Percentiles rank a stretch among this genome's conserved stretches.
phyloP scores from a whole-genome alignment of 768 basidiomycete species.

The Cubamyces lactineus region DNA sequence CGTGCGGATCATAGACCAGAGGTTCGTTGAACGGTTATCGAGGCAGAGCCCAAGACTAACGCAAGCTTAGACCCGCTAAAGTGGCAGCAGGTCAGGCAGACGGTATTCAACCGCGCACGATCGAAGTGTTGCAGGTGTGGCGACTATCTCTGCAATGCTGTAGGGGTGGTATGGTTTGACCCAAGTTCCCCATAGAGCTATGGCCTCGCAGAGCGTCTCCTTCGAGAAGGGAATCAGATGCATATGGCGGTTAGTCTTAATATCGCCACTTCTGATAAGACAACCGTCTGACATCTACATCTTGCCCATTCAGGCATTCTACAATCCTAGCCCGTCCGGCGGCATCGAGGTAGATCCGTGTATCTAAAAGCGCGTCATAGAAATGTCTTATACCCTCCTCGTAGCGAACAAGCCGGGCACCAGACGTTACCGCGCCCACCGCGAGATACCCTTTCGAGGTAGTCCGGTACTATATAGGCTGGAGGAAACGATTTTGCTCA shows the following conservation, averaged over 20 bases:
- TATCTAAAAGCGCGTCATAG: not conserved
- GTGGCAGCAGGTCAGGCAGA: constrained; percentile 58
- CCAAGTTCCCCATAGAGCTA: constrained; percentile 58
- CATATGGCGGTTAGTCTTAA: constrained; percentile 59
- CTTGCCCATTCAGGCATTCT: constrained; percentile 59
- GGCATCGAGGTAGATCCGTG: constrained; percentile 59
- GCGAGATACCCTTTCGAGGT: constrained; percentile 79
- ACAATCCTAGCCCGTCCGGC: constrained; percentile 64
- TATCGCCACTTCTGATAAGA: not conserved
- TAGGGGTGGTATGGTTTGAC: not conserved
- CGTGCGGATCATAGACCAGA: constrained; percentile 64
- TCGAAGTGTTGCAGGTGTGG: constrained; percentile 52
- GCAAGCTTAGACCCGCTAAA: constrained; percentile 37
- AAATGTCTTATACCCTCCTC: not conserved
- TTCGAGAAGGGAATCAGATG: constrained; percentile 71
- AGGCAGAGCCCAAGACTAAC: constrained; percentile 16
- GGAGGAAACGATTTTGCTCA: not conserved
- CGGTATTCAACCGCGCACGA: constrained; percentile 59
- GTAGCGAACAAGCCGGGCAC: constrained; percentile 64
- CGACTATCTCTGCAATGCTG: too few relatives aligned
- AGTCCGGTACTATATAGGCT: not conserved
- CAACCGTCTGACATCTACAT: not conserved
- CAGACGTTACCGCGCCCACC: constrained; percentile 65
- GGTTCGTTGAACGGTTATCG: constrained; percentile 38
- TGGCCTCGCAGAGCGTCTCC: constrained; percentile 67